Base-by-base conservation (phyloP, 176 grass and related monocot species). In the Eleusine indica region DNA sequence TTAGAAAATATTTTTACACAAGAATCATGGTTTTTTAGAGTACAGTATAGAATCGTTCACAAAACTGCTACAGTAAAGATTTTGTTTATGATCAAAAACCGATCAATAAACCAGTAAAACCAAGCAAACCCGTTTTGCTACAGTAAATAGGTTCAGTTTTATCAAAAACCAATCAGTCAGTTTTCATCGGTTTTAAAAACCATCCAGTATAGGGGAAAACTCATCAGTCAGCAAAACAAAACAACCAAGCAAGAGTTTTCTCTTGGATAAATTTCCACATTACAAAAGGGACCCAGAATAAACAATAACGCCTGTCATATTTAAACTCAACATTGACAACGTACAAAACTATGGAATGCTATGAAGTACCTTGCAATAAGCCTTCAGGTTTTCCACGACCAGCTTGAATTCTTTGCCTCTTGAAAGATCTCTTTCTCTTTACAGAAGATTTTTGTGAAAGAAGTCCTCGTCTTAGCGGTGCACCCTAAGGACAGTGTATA, bases 361-460 rank as follows among this genome's bases (percentile, higher is more conserved):
- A 63, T 35, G 32, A 35, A 76, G 71, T 91, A 98, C 96, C 96
- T 90, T 74, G 89, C 78, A 80, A 67, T 14, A 85, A 66, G 52
- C 70, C 63, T 70, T 91, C 91, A 71, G 87, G 80, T 49, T 95
- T 98, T 53, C 67, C 52, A 73, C 89, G 88, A 51, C 84, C 82
- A 70, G 76, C 15, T 84, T 93, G 90, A 71, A 77, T 93, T 73
- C 87, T 90, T 70, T 92, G 91, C 76, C 91, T 88, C 83, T 99
- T 99, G 51, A 92, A 89, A 57, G 93, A 94, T 89, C 93, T 93
- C 69, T 84, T 97, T 82, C 87, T 93, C 66, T 91, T 93, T 21
- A 95, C 73, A 85, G 89, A 80, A 77, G 92, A 70, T 66, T 85
- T 96, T 52, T 90, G 92, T 47, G 78, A 57, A 25, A 87, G 87